These are phyloP conservation scores for Jamesozyma gamospora DNA, from an alignment of 805 yeast genomes.

Conservation along the genomic window DNA sequence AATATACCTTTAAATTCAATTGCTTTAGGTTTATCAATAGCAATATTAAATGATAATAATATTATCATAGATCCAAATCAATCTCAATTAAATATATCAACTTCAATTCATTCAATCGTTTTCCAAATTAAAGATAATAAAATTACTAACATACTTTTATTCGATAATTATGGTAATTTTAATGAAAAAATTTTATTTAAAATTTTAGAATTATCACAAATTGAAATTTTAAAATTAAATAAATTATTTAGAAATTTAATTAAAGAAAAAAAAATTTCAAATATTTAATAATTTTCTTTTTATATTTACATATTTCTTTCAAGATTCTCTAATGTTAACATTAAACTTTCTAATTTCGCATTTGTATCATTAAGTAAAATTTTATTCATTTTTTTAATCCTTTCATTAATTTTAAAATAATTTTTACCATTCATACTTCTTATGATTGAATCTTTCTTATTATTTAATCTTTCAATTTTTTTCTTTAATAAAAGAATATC, in stretches of 20 bases:
- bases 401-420: constrained; percentile 58
- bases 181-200: constrained; percentile 43
- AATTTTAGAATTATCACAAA: constrained; percentile 44
- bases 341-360: constrained; percentile 83
- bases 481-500: constrained; percentile 72
- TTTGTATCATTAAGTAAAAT: constrained; percentile 53
- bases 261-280: constrained; percentile 35
- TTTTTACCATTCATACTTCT: constrained; percentile 61
- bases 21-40: constrained; percentile 47
- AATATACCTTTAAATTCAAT: constrained; percentile 61
- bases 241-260: constrained; percentile 38
- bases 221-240: constrained; percentile 38
- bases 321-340: constrained; percentile 66
- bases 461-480: constrained; percentile 58
- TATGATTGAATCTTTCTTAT: constrained; percentile 47
- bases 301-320: constrained; percentile 1
- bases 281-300: not conserved
- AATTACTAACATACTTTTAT: constrained; percentile 47
- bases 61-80: constrained; percentile 38
- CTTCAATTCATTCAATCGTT: constrained; percentile 58
- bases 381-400: constrained; percentile 35
- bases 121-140: constrained; percentile 38
- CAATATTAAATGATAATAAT: constrained; percentile 26
- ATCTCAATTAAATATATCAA: constrained; percentile 33
- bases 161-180: constrained; percentile 69